Percentiles rank a stretch among this genome's conserved stretches.
Evolutionary conservation across 345 rosid genomes (phyloP).

Genomic region (Schrenkiella parvula): DNA sequence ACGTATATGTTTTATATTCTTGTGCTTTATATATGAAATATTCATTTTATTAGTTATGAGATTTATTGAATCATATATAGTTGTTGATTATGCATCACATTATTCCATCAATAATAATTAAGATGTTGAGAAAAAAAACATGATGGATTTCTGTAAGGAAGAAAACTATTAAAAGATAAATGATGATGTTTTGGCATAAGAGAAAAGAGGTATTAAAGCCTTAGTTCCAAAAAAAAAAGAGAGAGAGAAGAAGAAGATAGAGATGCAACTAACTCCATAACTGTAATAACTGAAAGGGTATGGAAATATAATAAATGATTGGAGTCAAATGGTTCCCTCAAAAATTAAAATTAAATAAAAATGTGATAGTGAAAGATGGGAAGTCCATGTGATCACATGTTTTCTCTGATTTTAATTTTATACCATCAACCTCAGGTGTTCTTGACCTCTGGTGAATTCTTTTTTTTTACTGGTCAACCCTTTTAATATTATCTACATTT

Average conservation of each 20-base stretch:
- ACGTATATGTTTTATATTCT: neutral
- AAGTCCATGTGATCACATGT: conserved; percentile 60
- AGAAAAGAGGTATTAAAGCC: neutral
- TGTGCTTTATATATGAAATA: too few relatives aligned
- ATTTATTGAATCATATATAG: too few relatives aligned
- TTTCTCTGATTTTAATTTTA: conserved; percentile 22
- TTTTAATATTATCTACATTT: neutral
- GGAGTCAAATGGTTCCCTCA: conserved; percentile 37
- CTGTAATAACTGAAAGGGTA: conserved; percentile 62
- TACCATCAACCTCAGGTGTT: conserved; percentile 34
- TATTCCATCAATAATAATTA: neutral
- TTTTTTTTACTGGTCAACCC: conserved; percentile 21
- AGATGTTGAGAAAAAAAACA: neutral
- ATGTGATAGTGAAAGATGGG: conserved; percentile 46
- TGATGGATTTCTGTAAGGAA: neutral
- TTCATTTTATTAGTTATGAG: neutral
- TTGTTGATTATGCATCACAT: neutral
- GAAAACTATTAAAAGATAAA: neutral
- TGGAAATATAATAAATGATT: conserved; percentile 36
- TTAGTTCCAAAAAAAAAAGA: too few relatives aligned
- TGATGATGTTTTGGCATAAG: neutral
- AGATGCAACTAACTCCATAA: conserved; percentile 51
- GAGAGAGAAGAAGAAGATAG: neutral
- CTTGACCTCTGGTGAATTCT: conserved; percentile 15
- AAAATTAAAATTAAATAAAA: neutral